Conservation (phyloP, 2,329 filamentous ascomycete species). For the Pseudocercospora eumusae region DNA sequence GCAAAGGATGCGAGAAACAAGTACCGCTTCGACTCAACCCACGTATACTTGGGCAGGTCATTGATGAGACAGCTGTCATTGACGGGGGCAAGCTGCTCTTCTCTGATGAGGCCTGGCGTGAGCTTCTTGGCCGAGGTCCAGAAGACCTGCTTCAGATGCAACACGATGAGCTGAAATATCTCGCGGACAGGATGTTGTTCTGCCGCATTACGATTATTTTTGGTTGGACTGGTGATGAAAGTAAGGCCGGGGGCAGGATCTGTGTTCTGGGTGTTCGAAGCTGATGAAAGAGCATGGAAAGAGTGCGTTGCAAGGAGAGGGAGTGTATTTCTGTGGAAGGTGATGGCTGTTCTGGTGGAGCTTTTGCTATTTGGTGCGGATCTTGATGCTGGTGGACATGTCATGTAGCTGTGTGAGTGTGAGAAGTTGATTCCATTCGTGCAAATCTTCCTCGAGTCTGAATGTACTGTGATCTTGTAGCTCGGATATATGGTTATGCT, state of each 20-base stretch:
- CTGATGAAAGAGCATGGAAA: constrained; percentile 31
- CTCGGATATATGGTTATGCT: neutral
- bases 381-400: neutral
- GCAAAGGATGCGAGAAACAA: constrained; percentile 46
- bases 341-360: neutral
- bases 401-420: neutral
- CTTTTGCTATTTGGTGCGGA: neutral
- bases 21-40: constrained; percentile 47
- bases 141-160: constrained; percentile 47
- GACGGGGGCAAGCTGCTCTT: constrained; percentile 56
- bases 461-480: neutral
- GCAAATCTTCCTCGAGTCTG: too few relatives aligned
- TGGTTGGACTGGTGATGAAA: constrained; percentile 50
- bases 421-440: too few relatives aligned
- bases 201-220: constrained; percentile 58
- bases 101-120: constrained; percentile 55
- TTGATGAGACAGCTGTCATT: constrained; percentile 60
- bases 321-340: neutral
- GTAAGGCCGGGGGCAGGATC: constrained; percentile 36
- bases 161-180: constrained; percentile 46
- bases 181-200: constrained; percentile 57
- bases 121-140: constrained; percentile 50
- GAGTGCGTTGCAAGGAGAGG: neutral
- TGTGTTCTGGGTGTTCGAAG: constrained; percentile 48
- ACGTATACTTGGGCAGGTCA: constrained; percentile 45